Conservation (phyloP, 176 grass and related monocot species). For the Neostapfia colusana region DNA sequence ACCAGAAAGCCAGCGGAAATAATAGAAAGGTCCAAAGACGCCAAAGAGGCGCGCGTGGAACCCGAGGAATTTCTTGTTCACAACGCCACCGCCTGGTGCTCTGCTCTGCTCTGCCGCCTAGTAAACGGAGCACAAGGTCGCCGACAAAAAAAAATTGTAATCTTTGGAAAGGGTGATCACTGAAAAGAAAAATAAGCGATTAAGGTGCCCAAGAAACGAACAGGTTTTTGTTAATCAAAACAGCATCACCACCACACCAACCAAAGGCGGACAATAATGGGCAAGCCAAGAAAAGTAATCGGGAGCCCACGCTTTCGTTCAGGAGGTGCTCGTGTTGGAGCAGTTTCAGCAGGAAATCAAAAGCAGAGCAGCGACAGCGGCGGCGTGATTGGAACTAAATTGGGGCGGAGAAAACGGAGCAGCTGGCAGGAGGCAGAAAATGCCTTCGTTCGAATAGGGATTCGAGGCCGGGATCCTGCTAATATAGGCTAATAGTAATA, state of each 20-base stretch:
- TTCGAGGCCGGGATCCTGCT: neutral
- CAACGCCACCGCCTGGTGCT: slow-evolving; percentile 26
- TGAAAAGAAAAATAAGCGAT: neutral
- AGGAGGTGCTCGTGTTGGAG: slow-evolving; percentile 9
- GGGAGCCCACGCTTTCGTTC: slow-evolving; percentile 5
- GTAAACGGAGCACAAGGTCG: slow-evolving; percentile 10
- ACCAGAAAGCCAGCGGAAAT: slow-evolving; percentile 29
- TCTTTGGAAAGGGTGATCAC: slow-evolving; percentile 27
- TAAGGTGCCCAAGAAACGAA: slow-evolving; percentile 21
- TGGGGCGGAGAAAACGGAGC: slow-evolving; percentile 25
- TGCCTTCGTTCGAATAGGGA: neutral
- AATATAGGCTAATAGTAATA: neutral
- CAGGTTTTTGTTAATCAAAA: slow-evolving; percentile 15
- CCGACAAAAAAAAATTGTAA: slow-evolving; percentile 31
- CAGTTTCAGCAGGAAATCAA: neutral
- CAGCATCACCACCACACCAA: slow-evolving; percentile 25
- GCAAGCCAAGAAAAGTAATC: slow-evolving; percentile 17
- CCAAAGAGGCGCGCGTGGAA: slow-evolving; percentile 37
- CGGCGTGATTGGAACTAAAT: neutral
- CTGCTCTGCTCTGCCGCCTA: neutral
- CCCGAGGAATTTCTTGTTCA: slow-evolving; percentile 56
- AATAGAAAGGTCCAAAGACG: slow-evolving; percentile 13
- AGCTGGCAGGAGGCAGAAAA: no score
- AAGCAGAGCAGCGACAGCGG: neutral
- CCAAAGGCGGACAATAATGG: slow-evolving; percentile 16